Percentiles rank a stretch among this genome's conserved stretches.
Evolutionary conservation across 768 basidiomycete species (phyloP).

Genomic region (Exsudoporus frostii): DNA sequence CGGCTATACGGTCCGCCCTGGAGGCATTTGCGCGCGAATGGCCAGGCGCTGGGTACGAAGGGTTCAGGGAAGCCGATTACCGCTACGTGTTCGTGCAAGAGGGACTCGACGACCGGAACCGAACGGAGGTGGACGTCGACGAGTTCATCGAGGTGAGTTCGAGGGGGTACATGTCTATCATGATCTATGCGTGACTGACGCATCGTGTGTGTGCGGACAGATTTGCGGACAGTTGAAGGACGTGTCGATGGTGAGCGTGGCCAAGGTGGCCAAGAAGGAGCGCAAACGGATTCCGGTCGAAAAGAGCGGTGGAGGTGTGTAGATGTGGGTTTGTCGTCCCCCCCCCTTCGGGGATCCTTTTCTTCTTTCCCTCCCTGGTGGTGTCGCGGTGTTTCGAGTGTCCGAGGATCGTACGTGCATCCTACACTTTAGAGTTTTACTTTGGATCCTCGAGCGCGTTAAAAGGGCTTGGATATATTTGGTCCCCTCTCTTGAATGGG

Average conservation of each 20-base stretch:
- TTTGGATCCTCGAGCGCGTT: too few relatives aligned
- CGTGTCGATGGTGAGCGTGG: slow-evolving; percentile 45
- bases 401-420: too few relatives aligned
- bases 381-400: background rate
- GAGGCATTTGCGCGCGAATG: slow-evolving; percentile 38
- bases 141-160: slow-evolving; percentile 75
- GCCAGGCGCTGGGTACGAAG: slow-evolving; percentile 50
- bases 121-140: slow-evolving; percentile 66
- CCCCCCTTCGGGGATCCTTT: too few relatives aligned
- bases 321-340: background rate
- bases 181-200: slow-evolving; percentile 38
- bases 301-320: slow-evolving; percentile 32
- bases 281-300: slow-evolving; percentile 48
- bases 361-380: too few relatives aligned
- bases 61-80: slow-evolving; percentile 57
- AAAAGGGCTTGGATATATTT: too few relatives aligned
- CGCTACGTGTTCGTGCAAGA: slow-evolving; percentile 75
- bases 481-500: too few relatives aligned
- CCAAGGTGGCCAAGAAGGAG: slow-evolving; percentile 33
- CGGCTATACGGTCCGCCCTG: slow-evolving; percentile 42
- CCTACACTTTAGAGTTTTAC: too few relatives aligned
- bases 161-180: too few relatives aligned
- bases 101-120: slow-evolving; percentile 48
- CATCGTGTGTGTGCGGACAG: slow-evolving; percentile 32
- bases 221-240: slow-evolving; percentile 75